Percentiles rank a stretch among this genome's conserved stretches.
These are phyloP conservation scores for Zymoseptoria ardabiliae DNA, from an alignment of 2,329 filamentous ascomycete species.

Conservation along the genomic window DNA sequence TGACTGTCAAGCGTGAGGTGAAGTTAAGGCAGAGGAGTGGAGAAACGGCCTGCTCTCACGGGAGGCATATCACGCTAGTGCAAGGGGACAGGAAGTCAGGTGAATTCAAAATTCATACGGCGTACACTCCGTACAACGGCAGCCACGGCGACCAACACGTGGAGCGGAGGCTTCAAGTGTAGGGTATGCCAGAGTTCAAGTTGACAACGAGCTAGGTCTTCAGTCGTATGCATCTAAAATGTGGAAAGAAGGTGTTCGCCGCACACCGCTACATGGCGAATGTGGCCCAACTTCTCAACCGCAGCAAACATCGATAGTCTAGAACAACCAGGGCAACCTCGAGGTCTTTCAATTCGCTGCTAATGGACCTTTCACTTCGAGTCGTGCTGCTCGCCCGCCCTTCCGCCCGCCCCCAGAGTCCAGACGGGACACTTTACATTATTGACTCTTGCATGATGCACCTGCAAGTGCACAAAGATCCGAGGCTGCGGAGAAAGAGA, in stretches of 20 bases:
- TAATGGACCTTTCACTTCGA: background rate
- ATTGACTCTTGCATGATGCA: background rate
- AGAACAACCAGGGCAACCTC: background rate
- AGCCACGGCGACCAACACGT: background rate
- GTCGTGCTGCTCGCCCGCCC: background rate
- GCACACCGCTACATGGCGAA: slow-evolving; percentile 5
- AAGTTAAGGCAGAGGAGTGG: background rate
- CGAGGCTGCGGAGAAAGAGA: background rate
- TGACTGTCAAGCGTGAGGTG: slow-evolving; percentile 5
- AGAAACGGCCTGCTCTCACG: background rate
- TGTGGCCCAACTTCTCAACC: slow-evolving; percentile 11
- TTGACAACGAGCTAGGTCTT: background rate
- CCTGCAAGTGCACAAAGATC: background rate
- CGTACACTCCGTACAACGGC: background rate
- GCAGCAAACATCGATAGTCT: slow-evolving; percentile 4
- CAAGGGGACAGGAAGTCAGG: background rate
- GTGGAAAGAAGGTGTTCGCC: background rate
- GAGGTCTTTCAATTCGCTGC: background rate
- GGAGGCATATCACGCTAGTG: background rate
- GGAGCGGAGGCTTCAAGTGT: background rate
- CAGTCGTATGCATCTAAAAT: background rate
- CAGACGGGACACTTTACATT: background rate
- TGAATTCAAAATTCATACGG: background rate
- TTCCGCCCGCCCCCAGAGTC: background rate
- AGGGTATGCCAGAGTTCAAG: background rate